Evolutionary conservation across 371 early-diverging fungal genomes (phyloP), one percentile per base, ranked within the genome.

Genomic region (Mucor racemosus): DNA sequence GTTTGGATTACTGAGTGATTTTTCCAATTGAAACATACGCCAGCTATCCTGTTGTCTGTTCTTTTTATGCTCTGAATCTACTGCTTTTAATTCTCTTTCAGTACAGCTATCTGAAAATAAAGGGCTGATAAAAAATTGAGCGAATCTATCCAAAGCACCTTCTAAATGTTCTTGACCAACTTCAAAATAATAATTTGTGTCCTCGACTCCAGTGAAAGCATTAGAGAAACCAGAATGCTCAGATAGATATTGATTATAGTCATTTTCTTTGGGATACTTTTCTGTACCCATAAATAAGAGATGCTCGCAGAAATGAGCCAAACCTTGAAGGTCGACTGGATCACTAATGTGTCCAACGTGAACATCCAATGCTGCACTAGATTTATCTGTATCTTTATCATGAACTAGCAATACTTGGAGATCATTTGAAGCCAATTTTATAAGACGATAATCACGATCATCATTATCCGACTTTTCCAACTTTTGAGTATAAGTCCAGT

Each of bases 301-400:
- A 77, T 99, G 99, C 76, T 99, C 99, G 75, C 95, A 93, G 75
- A 99, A 99, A 80, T 99, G 99, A 13, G 99, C 99, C 65, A 99
- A 79, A 0, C 99, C 99, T 71, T 91, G 93, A 42, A 91, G 79
- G 58, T 88, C 86, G 80, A 86, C 87, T n/a, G 94, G 94, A 70
- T 94, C 94, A 44, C 86, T 87, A 36, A 92, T 72, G 65, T 89
- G 91, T 17, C 99, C 99, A 17, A 98, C 97, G 74, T 93, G 92
- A 31, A 99, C 97, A 77, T 95, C 95, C 44, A 97, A 67, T 1
- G 98, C 93, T 10, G 97, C 97, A 35, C 93, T 88, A 3, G 96
- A 87, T 81, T 97, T 96, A 78, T 96, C 96, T 10, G 93, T 92
- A 14, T 81, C 79, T 7, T 85, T 81, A 65, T 95, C 97, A 46